Base-by-base conservation (phyloP, 495 filamentous ascomycete species). In the Aspergillus egyptiacus region DNA sequence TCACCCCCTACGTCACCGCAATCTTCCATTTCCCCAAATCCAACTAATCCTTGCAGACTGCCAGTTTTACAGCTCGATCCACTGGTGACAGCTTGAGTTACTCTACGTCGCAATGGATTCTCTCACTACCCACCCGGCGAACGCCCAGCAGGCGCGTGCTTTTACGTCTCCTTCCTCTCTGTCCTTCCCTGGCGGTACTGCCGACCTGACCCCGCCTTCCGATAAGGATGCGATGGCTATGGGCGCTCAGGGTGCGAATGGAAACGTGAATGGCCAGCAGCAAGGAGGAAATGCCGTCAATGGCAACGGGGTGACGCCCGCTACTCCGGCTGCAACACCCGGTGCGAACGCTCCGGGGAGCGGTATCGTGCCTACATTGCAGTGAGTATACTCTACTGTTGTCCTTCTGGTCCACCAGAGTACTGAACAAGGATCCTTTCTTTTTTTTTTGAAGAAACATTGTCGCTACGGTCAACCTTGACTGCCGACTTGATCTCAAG, bases 391-490 rank as follows among this genome's bases (percentile, higher is more conserved):
- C 55, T 68, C 69, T 72, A 59, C 44, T 60, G 33, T 53, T 37
- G n/a, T 68, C 68, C 59, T 67, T 69, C 69, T 76, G 64, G 66
- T 58, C 57, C 57, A 63, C 64, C 63, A 64, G 63, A 68, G 56
- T 66, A 63, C 71, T 74, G 71, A 74, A 73, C 65, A 64, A 74
- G 76, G 73, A 82, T 89, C 69, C 2, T 10, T 31, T 27, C 64
- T 4, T 10, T 31, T 27, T 65, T 32, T 58, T 58, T 56, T 75
- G 66, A 89, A 96, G 90, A 84, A 98, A 98, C 81, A 96, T 98
- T 76, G 93, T 98, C 72, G 91, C 93, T 49, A 98, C 93, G 56
- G 93, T 98, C 79, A 97, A 97, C 70, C 82, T 98, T 64, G 90
- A 95, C 77, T 96, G 93, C 69, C 89, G 93, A 53, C 76, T 98